Conservation (phyloP, 305 asterid genomes). For the Plantago lanceolata region DNA sequence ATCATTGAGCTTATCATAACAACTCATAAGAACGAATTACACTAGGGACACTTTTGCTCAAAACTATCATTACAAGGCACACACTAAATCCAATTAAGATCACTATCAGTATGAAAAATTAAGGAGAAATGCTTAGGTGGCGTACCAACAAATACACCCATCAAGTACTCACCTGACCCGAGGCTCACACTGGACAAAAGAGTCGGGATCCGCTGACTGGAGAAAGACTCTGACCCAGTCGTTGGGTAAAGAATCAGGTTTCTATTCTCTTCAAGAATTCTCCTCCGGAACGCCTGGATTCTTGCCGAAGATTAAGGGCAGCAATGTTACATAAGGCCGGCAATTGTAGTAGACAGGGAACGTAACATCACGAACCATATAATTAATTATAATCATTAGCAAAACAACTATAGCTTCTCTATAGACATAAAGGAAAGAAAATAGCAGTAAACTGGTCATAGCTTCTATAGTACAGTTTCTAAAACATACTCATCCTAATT, state of each 20-base stretch:
- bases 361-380: no score
- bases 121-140: constrained; percentile 84
- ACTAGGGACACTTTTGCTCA: constrained; percentile 68
- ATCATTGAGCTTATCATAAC: no score
- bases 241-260: constrained; percentile 35
- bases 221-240: constrained; percentile 33
- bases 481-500: no score
- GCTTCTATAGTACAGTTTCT: no score
- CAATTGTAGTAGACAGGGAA: no score
- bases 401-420: no score
- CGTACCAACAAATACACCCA: constrained; percentile 84
- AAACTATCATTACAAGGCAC: constrained; percentile 83
- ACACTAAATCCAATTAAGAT: constrained; percentile 89
- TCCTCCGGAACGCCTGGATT: constrained; percentile 63
- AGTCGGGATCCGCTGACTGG: constrained; percentile 58
- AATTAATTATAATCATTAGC: no score
- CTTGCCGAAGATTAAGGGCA: no score
- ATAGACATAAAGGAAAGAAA: no score
- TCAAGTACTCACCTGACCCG: constrained; percentile 93
- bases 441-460: no score
- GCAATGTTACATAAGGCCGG: no score
- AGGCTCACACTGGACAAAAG: constrained; percentile 76
- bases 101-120: constrained; percentile 90
- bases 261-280: constrained; percentile 57
- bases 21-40: no score